phyloP scores from a whole-genome alignment of 1,139 yeast genomes.

The Geotrichum macrosporum region DNA sequence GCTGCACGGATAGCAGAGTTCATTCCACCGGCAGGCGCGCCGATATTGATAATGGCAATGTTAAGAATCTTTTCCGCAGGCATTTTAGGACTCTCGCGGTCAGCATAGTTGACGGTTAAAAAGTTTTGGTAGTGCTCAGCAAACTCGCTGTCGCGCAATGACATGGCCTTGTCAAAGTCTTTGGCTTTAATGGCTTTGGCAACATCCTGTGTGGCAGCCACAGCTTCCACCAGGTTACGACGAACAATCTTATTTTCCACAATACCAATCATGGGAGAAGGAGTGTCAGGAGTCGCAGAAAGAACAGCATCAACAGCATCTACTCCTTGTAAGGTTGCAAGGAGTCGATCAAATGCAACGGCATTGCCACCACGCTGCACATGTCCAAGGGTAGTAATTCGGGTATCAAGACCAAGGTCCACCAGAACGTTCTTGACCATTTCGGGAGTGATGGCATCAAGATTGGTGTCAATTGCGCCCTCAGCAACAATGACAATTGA shows the following conservation, averaged over 20 bases:
- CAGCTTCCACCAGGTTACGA: constrained; percentile 83
- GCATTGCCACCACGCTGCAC: constrained; percentile 99
- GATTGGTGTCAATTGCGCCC: constrained; percentile 85
- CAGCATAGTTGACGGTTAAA: constrained; percentile 63
- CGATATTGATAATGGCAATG: constrained; percentile 83
- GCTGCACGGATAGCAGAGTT: constrained; percentile 91
- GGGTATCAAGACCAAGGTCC: constrained; percentile 81
- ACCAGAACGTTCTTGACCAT: constrained; percentile 78
- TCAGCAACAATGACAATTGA: constrained; percentile 96
- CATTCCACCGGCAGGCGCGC: constrained; percentile 97
- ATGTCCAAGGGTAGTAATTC: constrained; percentile 93
- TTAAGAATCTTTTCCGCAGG: constrained; percentile 47
- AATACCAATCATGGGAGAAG: constrained; percentile 92
- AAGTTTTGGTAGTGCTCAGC: constrained; percentile 71
- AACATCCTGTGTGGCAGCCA: constrained; percentile 74
- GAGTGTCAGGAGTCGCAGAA: constrained; percentile 82
- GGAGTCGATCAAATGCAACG: constrained; percentile 82
- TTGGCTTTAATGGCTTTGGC: constrained; percentile 77
- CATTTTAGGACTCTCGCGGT: constrained; percentile 50
- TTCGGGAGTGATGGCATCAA: constrained; percentile 73
- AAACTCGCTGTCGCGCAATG: constrained; percentile 81
- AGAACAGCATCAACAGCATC: constrained; percentile 94
- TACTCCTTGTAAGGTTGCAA: constrained; percentile 95
- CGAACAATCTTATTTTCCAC: constrained; percentile 82
- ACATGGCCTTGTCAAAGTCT: constrained; percentile 82